phyloP scores from a whole-genome alignment of 179 eudicot genomes.

The Beta macrorhiza region DNA sequence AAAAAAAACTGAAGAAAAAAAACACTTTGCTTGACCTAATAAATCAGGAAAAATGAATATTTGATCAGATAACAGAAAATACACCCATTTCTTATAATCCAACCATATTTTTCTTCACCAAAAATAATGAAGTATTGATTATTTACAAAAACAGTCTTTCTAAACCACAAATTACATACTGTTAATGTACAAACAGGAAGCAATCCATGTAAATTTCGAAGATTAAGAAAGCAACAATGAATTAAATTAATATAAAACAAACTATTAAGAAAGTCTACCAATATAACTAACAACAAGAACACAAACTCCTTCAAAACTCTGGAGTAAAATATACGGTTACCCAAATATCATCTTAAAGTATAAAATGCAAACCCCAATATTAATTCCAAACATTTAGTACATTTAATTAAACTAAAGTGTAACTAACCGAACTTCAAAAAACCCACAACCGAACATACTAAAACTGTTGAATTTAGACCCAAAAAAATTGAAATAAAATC shows the following conservation, averaged over 20 bases:
- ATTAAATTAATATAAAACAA: not conserved
- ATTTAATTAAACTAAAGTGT: not conserved
- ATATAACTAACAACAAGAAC: too few species aligned
- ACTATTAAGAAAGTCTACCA: too few species aligned
- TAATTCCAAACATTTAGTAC: not conserved
- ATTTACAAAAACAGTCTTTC: too few species aligned
- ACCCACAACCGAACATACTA: not conserved
- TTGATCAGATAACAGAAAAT: not conserved
- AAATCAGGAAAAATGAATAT: not conserved
- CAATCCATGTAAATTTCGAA: too few species aligned
- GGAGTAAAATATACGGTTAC: not conserved
- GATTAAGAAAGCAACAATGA: too few species aligned
- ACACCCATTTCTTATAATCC: not conserved
- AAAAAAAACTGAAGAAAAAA: not conserved
- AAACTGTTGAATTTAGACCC: not conserved
- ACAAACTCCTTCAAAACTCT: too few species aligned
- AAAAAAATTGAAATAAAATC: not conserved
- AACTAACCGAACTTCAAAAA: not conserved
- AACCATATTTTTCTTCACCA: not conserved
- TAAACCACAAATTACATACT: too few species aligned
- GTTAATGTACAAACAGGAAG: too few species aligned
- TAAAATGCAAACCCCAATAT: not conserved
- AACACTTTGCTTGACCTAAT: not conserved
- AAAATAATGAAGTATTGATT: too few species aligned
- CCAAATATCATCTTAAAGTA: not conserved